Base-by-base conservation (phyloP, 306 rosid species). In the Rosa rugosa region DNA sequence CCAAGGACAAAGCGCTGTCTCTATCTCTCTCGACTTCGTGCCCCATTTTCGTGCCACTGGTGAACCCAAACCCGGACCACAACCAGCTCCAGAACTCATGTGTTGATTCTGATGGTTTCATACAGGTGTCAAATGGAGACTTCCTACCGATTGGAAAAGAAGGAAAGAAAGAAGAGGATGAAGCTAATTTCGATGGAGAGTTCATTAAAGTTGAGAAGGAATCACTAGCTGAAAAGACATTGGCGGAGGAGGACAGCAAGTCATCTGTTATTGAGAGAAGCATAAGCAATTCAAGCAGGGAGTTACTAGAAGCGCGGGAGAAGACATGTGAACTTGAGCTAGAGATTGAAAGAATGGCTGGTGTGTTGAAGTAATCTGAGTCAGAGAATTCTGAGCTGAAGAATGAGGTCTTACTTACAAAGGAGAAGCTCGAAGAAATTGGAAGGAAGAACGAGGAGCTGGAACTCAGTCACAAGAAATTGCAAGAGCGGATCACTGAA, bases 131-230 rank as follows among this genome's bases (percentile, higher is more conserved):
- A 72, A 90, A 90, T 69, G 93, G 90, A 46, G 90, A 77, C 47
- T 40, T 76, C 77, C 78, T 81, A 47, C 50, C 74, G 71, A 87
- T 72, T 20, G 82, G 2, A 31, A 84, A 81, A 12, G 91, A 83
- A 79, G 80, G 65, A 67, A 93, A 86, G 90, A 95, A 84, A 76
- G 98, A 95, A 72, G 97, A 91, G 72, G 99, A 95, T 80, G 97
- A 94, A 57, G 88, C 87, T 71, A 83, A 89, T 70, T 84, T 92
- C 8, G 99, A 91, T 80, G 99, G 96, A 40, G 99, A 93, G 78
- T 95, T 95, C 86, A 91, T 95, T 23, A 95, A 95, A 85, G 93
- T 95, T 75, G 99, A 95, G 86, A 95, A 82, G 89, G 98, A 93
- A 84, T 72, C 87, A 11, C 59, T 88, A n/a, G 80, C 77, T 66